These are phyloP conservation scores for Primulina tabacum DNA, from an alignment of 257 asterid genomes.

Conservation along the genomic window DNA sequence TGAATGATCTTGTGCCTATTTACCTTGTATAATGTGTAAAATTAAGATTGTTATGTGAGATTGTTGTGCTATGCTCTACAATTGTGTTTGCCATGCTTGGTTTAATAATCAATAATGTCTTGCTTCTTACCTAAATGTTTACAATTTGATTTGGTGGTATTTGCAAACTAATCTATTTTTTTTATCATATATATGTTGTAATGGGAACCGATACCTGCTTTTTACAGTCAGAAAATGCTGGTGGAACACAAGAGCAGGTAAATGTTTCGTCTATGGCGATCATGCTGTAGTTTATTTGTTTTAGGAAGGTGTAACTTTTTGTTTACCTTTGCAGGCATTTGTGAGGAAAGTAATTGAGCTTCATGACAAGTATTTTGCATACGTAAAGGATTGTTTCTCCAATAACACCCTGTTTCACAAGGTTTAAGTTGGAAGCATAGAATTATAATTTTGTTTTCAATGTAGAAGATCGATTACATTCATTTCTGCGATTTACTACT, in stretches of 20 bases:
- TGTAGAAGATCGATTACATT: not conserved
- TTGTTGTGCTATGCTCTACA: not conserved
- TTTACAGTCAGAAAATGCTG: constrained; percentile 40
- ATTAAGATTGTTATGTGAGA: too few species aligned
- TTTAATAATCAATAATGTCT: not conserved
- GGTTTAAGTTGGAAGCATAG: constrained; percentile 25
- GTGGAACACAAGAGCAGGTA: constrained; percentile 49
- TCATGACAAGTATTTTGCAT: constrained; percentile 43
- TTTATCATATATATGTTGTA: not conserved
- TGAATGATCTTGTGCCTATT: not conserved
- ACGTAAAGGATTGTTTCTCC: constrained; percentile 41
- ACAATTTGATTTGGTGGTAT: not conserved
- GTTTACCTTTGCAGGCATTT: constrained; percentile 34
- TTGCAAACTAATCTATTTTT: not conserved
- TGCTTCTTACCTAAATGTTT: not conserved
- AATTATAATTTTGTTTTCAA: constrained; percentile 2
- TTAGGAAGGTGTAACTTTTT: not conserved
- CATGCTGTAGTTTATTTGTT: not conserved
- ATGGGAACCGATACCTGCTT: constrained; percentile 3
- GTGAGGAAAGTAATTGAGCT: constrained; percentile 44
- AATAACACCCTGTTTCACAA: constrained; percentile 43
- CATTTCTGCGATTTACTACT: not conserved
- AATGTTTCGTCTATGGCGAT: not conserved
- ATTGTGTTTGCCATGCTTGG: not conserved
- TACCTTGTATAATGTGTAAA: not conserved